A percentile compares a stretch with the other conserved stretches of the same genome.
phyloP scores from a whole-genome alignment of 2,329 filamentous ascomycete species.

The Arthrobotrys entomopaga region DNA sequence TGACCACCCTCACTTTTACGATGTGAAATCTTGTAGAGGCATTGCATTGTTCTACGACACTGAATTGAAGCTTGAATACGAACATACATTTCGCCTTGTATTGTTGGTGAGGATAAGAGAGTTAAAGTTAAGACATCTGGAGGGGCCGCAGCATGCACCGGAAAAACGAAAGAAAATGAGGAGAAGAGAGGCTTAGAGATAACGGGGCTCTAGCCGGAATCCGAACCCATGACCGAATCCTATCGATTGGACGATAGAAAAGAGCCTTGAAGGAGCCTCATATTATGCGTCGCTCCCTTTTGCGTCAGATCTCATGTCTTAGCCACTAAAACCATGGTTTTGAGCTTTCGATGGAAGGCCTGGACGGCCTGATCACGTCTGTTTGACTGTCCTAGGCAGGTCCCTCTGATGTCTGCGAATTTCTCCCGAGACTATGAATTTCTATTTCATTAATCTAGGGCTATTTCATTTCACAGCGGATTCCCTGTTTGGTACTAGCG shows the following conservation, averaged over 20 bases:
- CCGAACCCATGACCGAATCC: constrained; percentile 6
- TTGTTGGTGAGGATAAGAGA: constrained; percentile 3
- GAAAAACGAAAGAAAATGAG: not conserved
- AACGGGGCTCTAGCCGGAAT: constrained; percentile 36
- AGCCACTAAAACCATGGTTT: not conserved
- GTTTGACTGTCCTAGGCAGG: too few relatives aligned
- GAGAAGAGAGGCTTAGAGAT: constrained; percentile 8
- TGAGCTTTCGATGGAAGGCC: constrained; percentile 8
- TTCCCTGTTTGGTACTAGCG: too few relatives aligned
- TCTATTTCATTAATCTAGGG: too few relatives aligned
- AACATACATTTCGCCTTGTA: constrained; percentile 33
- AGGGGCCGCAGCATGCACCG: constrained; percentile 21
- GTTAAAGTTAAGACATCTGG: constrained; percentile 1
- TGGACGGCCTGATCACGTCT: constrained; percentile 24
- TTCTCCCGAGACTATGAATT: not conserved
- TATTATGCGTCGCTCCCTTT: constrained; percentile 34
- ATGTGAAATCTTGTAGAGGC: constrained; percentile 13
- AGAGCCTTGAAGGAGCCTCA: constrained; percentile 29
- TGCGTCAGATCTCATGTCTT: not conserved
- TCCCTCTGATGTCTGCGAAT: not conserved
- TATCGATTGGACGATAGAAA: constrained; percentile 9
- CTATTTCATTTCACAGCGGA: too few relatives aligned
- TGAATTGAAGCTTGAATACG: constrained; percentile 8
- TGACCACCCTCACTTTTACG: too few relatives aligned
- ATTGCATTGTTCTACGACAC: constrained; percentile 30